Base-by-base conservation (phyloP, 768 basidiomycete species). In the Termitomyces titanicus region DNA sequence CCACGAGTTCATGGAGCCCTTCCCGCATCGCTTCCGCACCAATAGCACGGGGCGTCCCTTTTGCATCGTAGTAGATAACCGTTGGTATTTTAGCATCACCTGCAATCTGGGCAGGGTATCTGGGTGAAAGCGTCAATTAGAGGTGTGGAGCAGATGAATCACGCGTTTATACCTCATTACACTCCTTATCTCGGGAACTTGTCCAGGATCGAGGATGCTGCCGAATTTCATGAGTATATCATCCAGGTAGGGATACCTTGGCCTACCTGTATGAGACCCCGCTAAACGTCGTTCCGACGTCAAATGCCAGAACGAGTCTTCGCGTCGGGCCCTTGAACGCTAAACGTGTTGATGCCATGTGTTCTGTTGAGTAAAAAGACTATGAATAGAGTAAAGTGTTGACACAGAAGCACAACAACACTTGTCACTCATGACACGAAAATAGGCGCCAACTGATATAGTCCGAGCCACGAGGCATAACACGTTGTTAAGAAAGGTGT, bases 281-380 rank as follows among this genome's bases (percentile, higher is more conserved):
- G 48, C 48, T 49, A 24, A 67, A 80, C 3, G 78, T 82, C 6
- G 77, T 82, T 9, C 81, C 81, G 2, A 82, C 63, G 55, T 82
- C 81, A 37, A 82, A 77, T 1, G 78, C 79, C 22, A 82, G 56
- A 4, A 81, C 73, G 5, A 82, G 68, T 51, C 73, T 74, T 40
- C 76, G 73, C 18, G 60, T 53, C 5, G 67, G 29, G 18, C 79
- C 79, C 37, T 63, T 63, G 67, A 76, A 80, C 1, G 70, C 69
- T 35, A 64, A 56, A 62, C 76, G 63, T 39, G 56, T 47, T 6
- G 57, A 42, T 55, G 59, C 61, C 50, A 33, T 45, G 25, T 43
- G 39, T 20, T 40, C 20, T 27, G 42, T 46, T 12, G 38, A 27
- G 47, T 34, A 39, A 37, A 39, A 7, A 35, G 15, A 13, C 17